phyloP scores from a whole-genome alignment of 805 yeast species.

The Candida railenensis region DNA sequence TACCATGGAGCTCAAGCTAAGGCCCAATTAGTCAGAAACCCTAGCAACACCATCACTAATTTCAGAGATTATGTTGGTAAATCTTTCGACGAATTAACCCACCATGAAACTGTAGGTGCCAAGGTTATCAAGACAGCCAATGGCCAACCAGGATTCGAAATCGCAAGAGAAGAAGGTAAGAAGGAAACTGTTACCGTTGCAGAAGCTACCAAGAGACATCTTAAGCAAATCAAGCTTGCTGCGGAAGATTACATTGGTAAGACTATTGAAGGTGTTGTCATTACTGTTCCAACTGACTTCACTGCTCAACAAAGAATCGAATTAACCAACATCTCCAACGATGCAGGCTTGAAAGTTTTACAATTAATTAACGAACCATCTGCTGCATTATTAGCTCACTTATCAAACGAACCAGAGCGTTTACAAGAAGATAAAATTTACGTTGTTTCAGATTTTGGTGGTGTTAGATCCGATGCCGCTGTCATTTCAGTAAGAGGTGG shows the following conservation, averaged over 20 bases:
- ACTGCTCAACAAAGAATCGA: constrained; percentile 68
- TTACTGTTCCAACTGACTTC: constrained; percentile 90
- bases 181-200: constrained; percentile 63
- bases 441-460: constrained; percentile 96
- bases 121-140: constrained; percentile 51
- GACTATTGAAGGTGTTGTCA: constrained; percentile 74
- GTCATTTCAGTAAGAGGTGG: constrained; percentile 94
- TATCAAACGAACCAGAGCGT: constrained; percentile 47
- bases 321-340: constrained; percentile 58
- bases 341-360: constrained; percentile 74
- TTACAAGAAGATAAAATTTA: constrained; percentile 66
- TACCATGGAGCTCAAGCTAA: constrained; percentile 96
- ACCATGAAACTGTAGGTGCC: constrained; percentile 59
- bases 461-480: constrained; percentile 93
- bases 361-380: constrained; percentile 92
- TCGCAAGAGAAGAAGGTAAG: constrained; percentile 22
- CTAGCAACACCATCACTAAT: constrained; percentile 79
- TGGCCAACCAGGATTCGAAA: constrained; percentile 70
- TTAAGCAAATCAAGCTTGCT: constrained; percentile 76
- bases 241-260: constrained; percentile 92
- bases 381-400: constrained; percentile 85
- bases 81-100: constrained; percentile 66
- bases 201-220: constrained; percentile 81
- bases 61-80: constrained; percentile 92
- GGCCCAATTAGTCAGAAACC: constrained; percentile 88